Evolutionary conservation across 73 alveolate species (phyloP), one percentile per base, ranked within the genome.

Genomic region (Tetrahymena elliotti): DNA sequence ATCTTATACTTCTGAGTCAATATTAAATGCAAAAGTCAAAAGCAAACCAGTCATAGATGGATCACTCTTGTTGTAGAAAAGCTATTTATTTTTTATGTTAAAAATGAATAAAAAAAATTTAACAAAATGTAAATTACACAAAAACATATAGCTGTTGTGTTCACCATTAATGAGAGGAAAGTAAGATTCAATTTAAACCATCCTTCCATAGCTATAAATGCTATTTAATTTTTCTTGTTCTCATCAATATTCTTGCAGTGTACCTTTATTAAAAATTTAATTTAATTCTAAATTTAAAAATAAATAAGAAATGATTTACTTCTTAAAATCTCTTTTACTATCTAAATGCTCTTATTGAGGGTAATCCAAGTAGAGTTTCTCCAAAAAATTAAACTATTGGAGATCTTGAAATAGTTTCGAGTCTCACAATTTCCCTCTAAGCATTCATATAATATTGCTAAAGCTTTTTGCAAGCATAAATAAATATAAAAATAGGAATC

Each of bases 351-450:
- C 99, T 96, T 27, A 98, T 98, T 33, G 97, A 88, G 20, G 97
- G 93, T 22, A 96, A 94, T 34, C 99, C 99, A 33, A 97, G 97
- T 15, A 98, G 96, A 20, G 99, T 98, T 96, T 98, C 99, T 39
- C 98, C 94, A 34, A 98, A 97, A 93, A 95, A 97, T 68, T 97
- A 94, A 38, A 98, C 95, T 31, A 98, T 97, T 0, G 99, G 99
- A 9, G 99, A 95, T 38, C 93, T 93, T 33, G 95, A 93, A 10
- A 95, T 93, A 38, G 95, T 41, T 35, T 96, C 96, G 24, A 96
- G 41, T 47, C 97, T 93, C 38, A 84, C 93, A 0, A 97, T 68
- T 96, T 98, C 99, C 52, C 98, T 93, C 18, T 96, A 94, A 36
- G 98, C 96, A 34, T 84, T 93, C 95, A 96, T 52, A 39, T 84